Evolutionary conservation across 257 asterid genomes (phyloP).

Genomic region (Solanum pimpinellifolium): DNA sequence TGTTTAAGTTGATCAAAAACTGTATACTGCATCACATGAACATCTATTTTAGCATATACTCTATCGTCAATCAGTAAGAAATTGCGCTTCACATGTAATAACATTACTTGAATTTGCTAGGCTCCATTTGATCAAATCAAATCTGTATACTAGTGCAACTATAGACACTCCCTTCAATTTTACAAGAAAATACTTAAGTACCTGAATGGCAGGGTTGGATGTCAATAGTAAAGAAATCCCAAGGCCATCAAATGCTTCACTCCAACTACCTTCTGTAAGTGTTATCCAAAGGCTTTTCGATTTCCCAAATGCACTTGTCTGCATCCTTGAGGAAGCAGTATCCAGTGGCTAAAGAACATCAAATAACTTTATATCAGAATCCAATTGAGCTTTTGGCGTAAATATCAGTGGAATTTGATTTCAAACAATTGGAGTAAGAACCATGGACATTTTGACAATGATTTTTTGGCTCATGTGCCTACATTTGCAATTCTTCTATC

Average conservation of each 20-base stretch:
- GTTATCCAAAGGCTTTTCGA: constrained; percentile 29
- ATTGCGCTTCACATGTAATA: background rate
- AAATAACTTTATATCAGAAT: background rate
- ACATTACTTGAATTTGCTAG: background rate
- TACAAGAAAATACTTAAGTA: background rate
- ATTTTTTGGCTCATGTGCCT: background rate
- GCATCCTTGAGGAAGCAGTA: constrained; percentile 43
- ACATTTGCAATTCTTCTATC: background rate
- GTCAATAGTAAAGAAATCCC: constrained; percentile 36
- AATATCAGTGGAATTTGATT: background rate
- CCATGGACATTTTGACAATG: background rate
- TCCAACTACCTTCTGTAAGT: constrained; percentile 32
- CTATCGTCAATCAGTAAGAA: background rate
- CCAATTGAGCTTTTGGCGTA: background rate
- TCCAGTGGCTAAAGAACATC: constrained; percentile 21
- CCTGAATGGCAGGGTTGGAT: constrained; percentile 46
- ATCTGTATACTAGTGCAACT: background rate
- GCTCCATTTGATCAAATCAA: background rate
- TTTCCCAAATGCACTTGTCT: constrained; percentile 38
- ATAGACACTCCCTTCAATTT: background rate
- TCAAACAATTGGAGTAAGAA: background rate
- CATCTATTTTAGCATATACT: background rate
- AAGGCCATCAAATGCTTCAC: constrained; percentile 38
- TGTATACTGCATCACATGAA: constrained; percentile 21
- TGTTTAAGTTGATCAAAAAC: constrained; percentile 39